These are phyloP conservation scores for Talaromyces sp. DNA, from an alignment of 2,329 filamentous ascomycete species.

Conservation along the genomic window DNA sequence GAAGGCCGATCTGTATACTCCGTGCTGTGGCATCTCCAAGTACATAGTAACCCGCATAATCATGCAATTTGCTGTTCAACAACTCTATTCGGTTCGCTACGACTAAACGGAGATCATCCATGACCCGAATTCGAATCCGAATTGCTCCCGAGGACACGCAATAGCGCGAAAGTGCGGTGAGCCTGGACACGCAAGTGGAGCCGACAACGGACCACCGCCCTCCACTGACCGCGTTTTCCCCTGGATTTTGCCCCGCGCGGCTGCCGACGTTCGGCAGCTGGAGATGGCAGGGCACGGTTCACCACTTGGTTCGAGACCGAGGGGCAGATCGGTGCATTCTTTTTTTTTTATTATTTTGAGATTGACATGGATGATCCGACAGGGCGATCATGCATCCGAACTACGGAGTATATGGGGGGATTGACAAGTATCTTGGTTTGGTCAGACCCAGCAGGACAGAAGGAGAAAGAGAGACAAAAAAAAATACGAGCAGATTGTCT, in stretches of 20 bases:
- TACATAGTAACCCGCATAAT: too few species aligned
- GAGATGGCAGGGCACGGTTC: conserved; percentile 11
- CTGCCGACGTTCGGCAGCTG: background rate
- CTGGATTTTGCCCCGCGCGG: background rate
- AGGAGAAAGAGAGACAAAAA: too few species aligned
- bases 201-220: background rate
- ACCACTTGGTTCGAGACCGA: conserved; percentile 11
- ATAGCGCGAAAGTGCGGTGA: background rate
- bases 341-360: too few species aligned
- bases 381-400: background rate
- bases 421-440: too few species aligned
- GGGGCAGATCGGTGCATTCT: background rate
- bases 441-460: too few species aligned
- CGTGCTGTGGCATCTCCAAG: too few species aligned
- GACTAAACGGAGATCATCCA: background rate
- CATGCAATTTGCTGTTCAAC: too few species aligned
- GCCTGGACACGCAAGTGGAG: background rate
- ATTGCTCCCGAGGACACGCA: background rate
- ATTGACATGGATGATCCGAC: too few species aligned
- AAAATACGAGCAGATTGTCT: too few species aligned
- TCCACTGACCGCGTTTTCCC: conserved; percentile 2
- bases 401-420: too few species aligned
- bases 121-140: background rate
- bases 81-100: too few species aligned
- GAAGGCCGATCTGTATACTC: too few species aligned